Evolutionary conservation across 2,329 filamentous ascomycete species (phyloP), one percentile per base, ranked within the genome.

Genomic region (Ophiocordyceps polyrhachis-furcata): DNA sequence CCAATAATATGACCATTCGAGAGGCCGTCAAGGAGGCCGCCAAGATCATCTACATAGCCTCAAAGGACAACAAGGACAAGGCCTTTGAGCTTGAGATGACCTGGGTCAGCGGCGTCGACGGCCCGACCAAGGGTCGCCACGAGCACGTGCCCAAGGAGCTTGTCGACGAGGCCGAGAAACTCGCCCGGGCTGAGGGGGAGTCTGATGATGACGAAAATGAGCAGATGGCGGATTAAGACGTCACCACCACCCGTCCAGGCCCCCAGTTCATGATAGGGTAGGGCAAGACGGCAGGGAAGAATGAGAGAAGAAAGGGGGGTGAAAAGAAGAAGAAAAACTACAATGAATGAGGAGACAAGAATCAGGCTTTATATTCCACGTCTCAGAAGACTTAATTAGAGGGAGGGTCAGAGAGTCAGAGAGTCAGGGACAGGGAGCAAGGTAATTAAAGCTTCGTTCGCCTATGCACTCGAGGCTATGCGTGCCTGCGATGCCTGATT

Each of bases 31-130:
- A 93, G 72, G 84, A 96, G 70, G 91, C 91, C 31, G 91, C 91
- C 46, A 73, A 87, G 49, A 98, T 98, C 65, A 96, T 98, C 65
- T 93, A 95, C 62, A 78, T 94, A 48, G 88, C 89, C 43, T 91
- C 98, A 61, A 91, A 96, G 63, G 91, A 98, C 64, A 96, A 89
- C 73, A 96, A 96, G 70, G 91, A 96, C 68, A 98, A 98, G 73
- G 91, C 96, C 52, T 98, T 96, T 58, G 91, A 98, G 76, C 72
- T 98, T 48, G 91, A 98, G 70, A 93, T 98, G 87, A 93, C 85
- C 48, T 98, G 91, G 91, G 84, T 96, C 62, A 95, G 87, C 64
- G 76, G 74, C 44, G 65, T 79, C 42, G 76, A 83, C 52, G 89
- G 88, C 5, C 87, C 88, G 32, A 96, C 88, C 50, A 89, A 93